Base-by-base conservation (phyloP, 2,329 filamentous ascomycete genomes). In the Sclerotiophoma versabilis region DNA sequence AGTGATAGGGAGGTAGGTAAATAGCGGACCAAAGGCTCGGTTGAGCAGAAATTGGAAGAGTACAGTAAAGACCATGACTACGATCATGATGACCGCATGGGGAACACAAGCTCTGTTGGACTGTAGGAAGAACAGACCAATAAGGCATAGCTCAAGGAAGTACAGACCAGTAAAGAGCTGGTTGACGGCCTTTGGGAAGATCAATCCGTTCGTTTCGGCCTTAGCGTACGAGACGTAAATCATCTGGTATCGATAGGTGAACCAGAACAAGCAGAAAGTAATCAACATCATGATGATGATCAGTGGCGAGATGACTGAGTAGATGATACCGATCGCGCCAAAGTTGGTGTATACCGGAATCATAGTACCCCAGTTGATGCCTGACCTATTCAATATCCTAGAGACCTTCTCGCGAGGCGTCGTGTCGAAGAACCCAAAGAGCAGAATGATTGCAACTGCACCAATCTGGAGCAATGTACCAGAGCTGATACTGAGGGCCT, bases 271-370 rank as follows among this genome's bases (percentile, higher is more conserved):
- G 39, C 85, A 84, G 73, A 98, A 98, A 0, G 93, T 97, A 72
- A 98, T 86, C 66, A 96, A 87, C 64, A 95, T 93, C 79, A 99
- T 98, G 19, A 98, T 79, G 42, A 95, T 85, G 70, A 99, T 97
- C 11, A 99, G 80, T 0, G 95, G 95, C 0, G 95, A 87, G 34
- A 98, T 88, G 51, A 98, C 84, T 32, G 87, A 91, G 76, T 98
- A 99, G 32, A 98, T 88, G 34, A 96, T 75, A 1, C 86, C 80
- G 64, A 99, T 98, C 60, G 91, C 96, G 36, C 93, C 95, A 65
- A 99, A 91, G 70, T 96, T 97, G 49, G 95, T 97, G 75, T 98
- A 99, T 0, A 96, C 88, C 0, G 95, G 95, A 74, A 98, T 99
- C 79, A 96, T 93, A 0, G 87, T 88, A 8, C 95, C 95, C 95